phyloP scores from a whole-genome alignment of 208 protist species.

The Leishmania braziliensis region DNA sequence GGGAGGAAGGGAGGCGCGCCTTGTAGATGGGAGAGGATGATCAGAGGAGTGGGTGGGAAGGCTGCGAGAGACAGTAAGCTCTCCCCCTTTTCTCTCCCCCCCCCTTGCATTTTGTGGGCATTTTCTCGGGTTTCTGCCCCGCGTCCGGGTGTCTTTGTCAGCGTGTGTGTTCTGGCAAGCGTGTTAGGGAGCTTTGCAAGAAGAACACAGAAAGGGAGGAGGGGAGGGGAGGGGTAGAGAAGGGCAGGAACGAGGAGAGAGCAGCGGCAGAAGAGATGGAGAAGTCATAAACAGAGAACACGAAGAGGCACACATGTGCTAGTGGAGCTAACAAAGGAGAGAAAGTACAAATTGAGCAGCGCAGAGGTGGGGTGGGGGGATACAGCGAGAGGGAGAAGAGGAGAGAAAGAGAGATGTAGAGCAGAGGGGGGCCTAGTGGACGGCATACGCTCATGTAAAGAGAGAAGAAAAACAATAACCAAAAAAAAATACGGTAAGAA shows the following conservation, averaged over 20 bases:
- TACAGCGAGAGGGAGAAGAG: not conserved
- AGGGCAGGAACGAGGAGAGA: not conserved
- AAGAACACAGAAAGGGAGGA: not conserved
- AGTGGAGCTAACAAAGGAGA: too few relatives aligned
- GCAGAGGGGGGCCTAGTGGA: not conserved
- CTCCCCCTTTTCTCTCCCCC: too few relatives aligned
- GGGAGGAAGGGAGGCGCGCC: not conserved
- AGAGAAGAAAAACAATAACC: too few relatives aligned
- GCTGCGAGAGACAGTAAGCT: too few relatives aligned
- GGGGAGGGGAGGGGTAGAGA: not conserved
- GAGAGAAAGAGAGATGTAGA: not conserved
- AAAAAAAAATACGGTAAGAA: not conserved
- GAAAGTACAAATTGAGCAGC: too few relatives aligned
- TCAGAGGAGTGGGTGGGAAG: not conserved
- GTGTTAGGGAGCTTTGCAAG: not conserved
- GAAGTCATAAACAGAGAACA: too few relatives aligned
- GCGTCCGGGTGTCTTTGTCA: too few relatives aligned
- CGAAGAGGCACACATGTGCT: too few relatives aligned
- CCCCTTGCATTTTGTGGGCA: too few relatives aligned
- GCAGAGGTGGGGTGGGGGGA: too few relatives aligned
- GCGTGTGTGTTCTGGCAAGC: not conserved
- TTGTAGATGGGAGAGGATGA: slow-evolving; percentile 2
- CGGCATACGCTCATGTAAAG: not conserved
- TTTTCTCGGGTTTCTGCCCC: too few relatives aligned
- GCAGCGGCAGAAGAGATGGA: not conserved